Evolutionary conservation across 169 alveolate genomes (phyloP).

Genomic region (Prorocentrum cordatum): DNA sequence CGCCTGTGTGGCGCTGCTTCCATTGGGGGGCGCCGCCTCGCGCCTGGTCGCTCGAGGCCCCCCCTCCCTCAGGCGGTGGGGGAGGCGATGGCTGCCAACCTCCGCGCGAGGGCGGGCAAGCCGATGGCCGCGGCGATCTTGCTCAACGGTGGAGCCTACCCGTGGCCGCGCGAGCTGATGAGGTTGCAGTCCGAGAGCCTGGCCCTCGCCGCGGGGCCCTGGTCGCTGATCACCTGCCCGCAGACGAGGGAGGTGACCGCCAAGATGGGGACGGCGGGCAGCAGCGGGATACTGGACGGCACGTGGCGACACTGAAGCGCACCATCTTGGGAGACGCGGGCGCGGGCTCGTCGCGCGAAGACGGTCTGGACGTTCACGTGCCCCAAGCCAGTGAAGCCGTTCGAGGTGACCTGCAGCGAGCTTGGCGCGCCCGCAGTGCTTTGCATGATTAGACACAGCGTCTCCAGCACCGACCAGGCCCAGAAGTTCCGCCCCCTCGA

Average conservation of each 20-base stretch:
- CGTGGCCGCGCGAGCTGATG: no score
- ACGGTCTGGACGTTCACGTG: neutral
- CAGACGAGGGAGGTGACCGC: neutral
- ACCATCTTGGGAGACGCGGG: neutral
- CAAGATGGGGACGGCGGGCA: slow-evolving; percentile 7
- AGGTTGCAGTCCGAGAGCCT: no score
- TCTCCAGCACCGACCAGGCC: neutral
- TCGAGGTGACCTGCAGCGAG: neutral
- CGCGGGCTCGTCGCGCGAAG: neutral
- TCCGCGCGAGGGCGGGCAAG: no score
- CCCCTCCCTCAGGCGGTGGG: no score
- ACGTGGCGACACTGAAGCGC: neutral
- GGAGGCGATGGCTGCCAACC: no score
- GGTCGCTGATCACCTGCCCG: neutral
- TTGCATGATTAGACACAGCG: slow-evolving; percentile 9
- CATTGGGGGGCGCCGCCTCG: no score
- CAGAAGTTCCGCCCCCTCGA: neutral
- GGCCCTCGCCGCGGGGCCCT: neutral
- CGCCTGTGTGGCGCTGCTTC: no score
- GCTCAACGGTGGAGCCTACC: no score
- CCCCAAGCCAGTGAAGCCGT: neutral
- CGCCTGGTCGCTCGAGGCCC: no score
- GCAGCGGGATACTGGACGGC: neutral
- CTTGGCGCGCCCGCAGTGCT: neutral
- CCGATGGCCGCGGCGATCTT: no score